A percentile compares a stretch with the other conserved stretches of the same genome.
Conservation (phyloP, 305 asterid species). For the Stenogyne calaminthoides region DNA sequence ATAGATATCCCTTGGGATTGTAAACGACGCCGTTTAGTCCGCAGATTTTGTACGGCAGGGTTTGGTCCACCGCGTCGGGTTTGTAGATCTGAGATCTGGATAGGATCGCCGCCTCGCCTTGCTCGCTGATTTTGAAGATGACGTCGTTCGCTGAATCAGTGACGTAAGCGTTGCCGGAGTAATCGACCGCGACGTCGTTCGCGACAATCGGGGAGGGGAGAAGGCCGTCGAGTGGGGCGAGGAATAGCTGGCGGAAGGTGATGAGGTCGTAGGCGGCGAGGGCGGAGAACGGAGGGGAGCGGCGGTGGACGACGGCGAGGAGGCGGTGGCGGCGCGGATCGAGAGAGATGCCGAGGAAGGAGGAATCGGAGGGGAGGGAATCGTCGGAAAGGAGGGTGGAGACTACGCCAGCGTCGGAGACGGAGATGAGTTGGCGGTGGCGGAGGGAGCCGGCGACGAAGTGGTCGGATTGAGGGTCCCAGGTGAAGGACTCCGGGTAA, state of each 20-base stretch:
- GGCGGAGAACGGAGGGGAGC: constrained; percentile 54
- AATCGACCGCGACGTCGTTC: constrained; percentile 70
- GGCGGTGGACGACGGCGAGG: constrained; percentile 65
- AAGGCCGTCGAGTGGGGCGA: constrained; percentile 45
- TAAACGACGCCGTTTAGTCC: constrained; percentile 78
- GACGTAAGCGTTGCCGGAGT: constrained; percentile 72
- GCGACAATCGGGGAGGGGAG: constrained; percentile 40
- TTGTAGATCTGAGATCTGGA: constrained; percentile 50
- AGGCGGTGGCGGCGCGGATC: constrained; percentile 70
- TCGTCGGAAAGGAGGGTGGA: constrained; percentile 58
- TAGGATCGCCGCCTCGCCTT: constrained; percentile 57
- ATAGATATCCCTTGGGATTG: constrained; percentile 60
- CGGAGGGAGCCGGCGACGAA: constrained; percentile 75
- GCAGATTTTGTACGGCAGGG: constrained; percentile 29
- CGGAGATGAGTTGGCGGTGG: constrained; percentile 51
- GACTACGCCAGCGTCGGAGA: constrained; percentile 83
- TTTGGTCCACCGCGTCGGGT: constrained; percentile 41
- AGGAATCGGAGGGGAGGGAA: constrained; percentile 52
- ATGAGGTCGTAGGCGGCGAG: constrained; percentile 63
- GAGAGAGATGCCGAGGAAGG: constrained; percentile 58
- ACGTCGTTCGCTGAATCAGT: constrained; percentile 65
- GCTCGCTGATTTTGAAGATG: constrained; percentile 61
- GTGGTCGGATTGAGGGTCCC: constrained; percentile 85
- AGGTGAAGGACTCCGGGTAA: constrained; percentile 71
- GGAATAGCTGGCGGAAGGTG: constrained; percentile 50